Base-by-base conservation (phyloP, 192 early-diverging fungal species). In the Coemansia sp. region DNA sequence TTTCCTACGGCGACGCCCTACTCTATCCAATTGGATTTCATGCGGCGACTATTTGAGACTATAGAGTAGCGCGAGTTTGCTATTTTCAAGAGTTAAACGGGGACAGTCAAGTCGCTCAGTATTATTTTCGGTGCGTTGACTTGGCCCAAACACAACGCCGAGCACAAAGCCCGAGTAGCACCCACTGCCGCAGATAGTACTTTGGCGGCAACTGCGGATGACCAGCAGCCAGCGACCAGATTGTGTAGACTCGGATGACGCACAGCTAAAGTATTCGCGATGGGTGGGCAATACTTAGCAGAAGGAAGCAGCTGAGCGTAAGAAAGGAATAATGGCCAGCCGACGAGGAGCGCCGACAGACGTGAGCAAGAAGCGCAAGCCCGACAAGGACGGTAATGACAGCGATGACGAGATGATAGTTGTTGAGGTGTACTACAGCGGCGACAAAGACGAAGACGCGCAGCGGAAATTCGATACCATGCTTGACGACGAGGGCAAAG, bases 121-220 rank as follows among this genome's bases (percentile, higher is more conserved):
- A 82, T 98, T 34, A 91, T 96, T 36, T 96, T 94, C 82, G 93
- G 94, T 0, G 86, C 93, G 3, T 70, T 96, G 18, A 89, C 85
- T 36, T 98, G 96, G 96, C 86, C 96, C 18, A 73, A 77, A 24
- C 91, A 93, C 68, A 69, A 89, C 59, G 71, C 67, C 27, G 49
- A 62, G 20, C 70, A 79, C 27, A 59, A 34, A 13, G 12, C 13
- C 27, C 20, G 55, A 5, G 13, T 31, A 31, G 55, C 55, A 59
- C 27, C 55, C 4, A 27, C 27, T 27, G 27, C 27, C 27, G 27
- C 27, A 27, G 27, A 27, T 27, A 27, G 27, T 27, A 27, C 20
- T 24, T 0, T 24, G 49, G 10, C 10, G n/a, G 1, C 20, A 10
- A 5, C 18, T 20, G 20, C 8, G 4, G 20, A 52, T 20, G 20